These are phyloP conservation scores for Mortierella sp. DNA, from an alignment of 371 early-diverging fungal species.

Conservation along the genomic window DNA sequence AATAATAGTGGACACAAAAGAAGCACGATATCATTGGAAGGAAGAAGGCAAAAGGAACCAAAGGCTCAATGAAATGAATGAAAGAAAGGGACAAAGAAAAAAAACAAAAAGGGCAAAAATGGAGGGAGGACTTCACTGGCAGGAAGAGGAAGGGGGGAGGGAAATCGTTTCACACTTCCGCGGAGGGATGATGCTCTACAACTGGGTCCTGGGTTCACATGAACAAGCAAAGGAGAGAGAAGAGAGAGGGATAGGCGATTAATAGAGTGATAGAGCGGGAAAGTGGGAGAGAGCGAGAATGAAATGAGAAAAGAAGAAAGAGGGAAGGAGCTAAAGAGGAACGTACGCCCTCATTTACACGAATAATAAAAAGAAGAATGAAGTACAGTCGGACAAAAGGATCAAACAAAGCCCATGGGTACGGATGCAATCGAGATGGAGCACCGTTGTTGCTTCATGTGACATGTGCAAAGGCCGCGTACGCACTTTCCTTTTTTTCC, in stretches of 20 bases:
- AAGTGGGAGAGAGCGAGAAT: background rate
- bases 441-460: background rate
- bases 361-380: background rate
- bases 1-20: no score
- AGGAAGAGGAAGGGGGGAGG: no score
- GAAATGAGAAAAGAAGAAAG: slow-evolving; percentile 1
- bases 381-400: background rate
- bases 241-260: background rate
- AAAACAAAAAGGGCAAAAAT: no score
- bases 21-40: no score
- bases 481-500: background rate
- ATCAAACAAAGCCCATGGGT: background rate
- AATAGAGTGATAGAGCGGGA: background rate
- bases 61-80: no score
- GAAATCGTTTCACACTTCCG: no score
- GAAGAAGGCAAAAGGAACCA: no score
- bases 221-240: background rate
- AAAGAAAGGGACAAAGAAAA: no score
- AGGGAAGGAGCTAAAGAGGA: background rate
- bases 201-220: background rate
- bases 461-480: slow-evolving; percentile 4
- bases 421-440: background rate
- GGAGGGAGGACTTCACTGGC: no score
- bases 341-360: background rate
- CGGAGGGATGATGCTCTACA: no score